Evolutionary conservation across 2,329 filamentous ascomycete species (phyloP), one percentile per base, ranked within the genome.

Genomic region (Alternaria gansuensis): DNA sequence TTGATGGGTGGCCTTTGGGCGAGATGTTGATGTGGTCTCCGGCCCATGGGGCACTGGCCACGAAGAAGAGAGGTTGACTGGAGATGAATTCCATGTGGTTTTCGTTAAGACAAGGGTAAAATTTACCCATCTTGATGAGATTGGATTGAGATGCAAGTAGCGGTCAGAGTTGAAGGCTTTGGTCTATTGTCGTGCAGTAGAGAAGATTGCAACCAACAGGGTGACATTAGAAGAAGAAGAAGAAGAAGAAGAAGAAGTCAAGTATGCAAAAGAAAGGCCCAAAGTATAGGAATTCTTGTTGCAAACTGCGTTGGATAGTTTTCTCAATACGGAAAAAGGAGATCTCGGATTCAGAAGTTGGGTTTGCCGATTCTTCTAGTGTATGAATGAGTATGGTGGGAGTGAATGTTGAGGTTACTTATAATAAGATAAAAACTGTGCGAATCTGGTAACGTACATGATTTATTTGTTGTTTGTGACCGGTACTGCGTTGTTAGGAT

Each of bases 21-120:
- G 90, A 93, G 54, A 92, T 79, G 70, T 93, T 93, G 80, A 93
- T 82, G 78, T 93, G 90, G 2, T 80, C 77, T 21, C 85, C 88
- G n/a, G 83, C 82, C 26, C 87, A 83, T 0, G 90, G 89, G 0
- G 90, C 89, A 13, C 88, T 90, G 39, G 87, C 88, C 10, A 90
- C 88, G 81, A 90, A 93, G 83, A 93, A 93, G 68, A 93, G 79
- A 54, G 88, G 85, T 68, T 93, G 90, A 10, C 80, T 76, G 46
- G 87, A 81, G 50, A 88, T 85, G 88, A 90, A 93, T 39, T 81
- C 77, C 56, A 82, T 80, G 33, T 91, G 82, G 29, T 87, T 80
- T 6, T 81, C 73, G 3, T 82, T 74, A 60, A 91, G 82, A 36
- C 81, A 82, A 17, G 82, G 72, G 72, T 81, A 88, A 75, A 85